Base-by-base conservation (phyloP, 805 yeast species). In the Metschnikowia hibisci region DNA sequence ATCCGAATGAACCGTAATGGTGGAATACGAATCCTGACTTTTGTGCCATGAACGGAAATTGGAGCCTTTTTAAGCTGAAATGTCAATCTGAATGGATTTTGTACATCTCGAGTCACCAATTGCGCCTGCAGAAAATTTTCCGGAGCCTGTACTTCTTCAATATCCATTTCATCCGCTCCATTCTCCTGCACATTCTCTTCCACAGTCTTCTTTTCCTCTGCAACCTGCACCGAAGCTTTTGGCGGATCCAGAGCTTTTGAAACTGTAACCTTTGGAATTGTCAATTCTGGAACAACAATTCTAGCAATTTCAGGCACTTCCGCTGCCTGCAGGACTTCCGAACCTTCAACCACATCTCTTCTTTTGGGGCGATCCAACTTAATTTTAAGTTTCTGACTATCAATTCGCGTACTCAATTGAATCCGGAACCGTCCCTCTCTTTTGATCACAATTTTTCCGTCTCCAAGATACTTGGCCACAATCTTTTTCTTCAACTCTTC, bases 391-490 rank as follows among this genome's bases (percentile, higher is more conserved):
- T 33, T 35, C 3, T 14, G 31, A 12, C 31, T 13, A 29, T 29
- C 18, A 22, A 20, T 23, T 14, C 41, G 18, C 14, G 55, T 34
- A 32, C 53, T 46, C 37, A 78, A 58, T 52, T 75, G 82, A 36
- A 78, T 74, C 54, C 73, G 76, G 48, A 78, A 71, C 43, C 80
- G 57, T 2, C 81, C 81, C 53, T 81, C 83, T 46, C 87, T 67
- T 50, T 74, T 82, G 14, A 88, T 64, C 5, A 76, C 67, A n/a
- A 87, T 66, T 31, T 68, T 68, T 3, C 82, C 82, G 20, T 67
- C 66, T 0, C 78, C 84, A 4, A 71, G 49, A 40, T 76, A 53
- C 50, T 73, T 75, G 0, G 88, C 87, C 6, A 77, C 78, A 18
- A 93, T 67, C 50, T 78, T 79, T 57, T 78, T 82, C 44, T 61